Base-by-base conservation (phyloP, 208 protist genomes). In the Leishmania martiniquensis region DNA sequence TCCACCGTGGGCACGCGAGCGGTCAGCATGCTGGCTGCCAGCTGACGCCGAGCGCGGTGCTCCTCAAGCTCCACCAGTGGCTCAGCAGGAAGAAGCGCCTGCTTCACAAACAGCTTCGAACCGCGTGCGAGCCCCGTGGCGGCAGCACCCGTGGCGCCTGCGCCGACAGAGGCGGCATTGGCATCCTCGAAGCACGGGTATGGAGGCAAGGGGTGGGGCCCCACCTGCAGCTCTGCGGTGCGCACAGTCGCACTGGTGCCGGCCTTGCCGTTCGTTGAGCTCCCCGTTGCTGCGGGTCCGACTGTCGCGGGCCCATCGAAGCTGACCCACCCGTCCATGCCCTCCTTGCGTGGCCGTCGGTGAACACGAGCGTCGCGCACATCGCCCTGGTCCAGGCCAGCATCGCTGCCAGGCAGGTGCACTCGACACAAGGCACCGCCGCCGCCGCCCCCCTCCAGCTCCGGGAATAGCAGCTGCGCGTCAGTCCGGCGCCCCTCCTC, bases 381-480 rank as follows among this genome's bases (percentile, higher is more conserved):
- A 7, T n/a, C 22, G 1, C 10, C 39, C 6, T 15, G 1, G 52
- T 6, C 34, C 17, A 22, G 5, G 7, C 34, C 20, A 22, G 44
- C 32, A 4, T 72, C 15, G 29, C 32, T 42, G 49, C 44, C 45
- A 13, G 17, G 44, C 66, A 0, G n/a, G n/a, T 17, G 13, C 6
- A 7, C 66, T 29, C 44, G 4, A 29, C 45, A 4, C 3, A 13
- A 39, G 3, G 9, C 0, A 25, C 49, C 32, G 32, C 29, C 49
- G 7, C 57, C 77, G 5, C 7, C 59, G 75, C 72, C 82, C 29
- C 71, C 65, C 3, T 80, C 74, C 10, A 81, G 34, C 10, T 90
- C 87, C 1, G 83, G 72, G 62, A 94, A 94, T 51, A 94, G 87
- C 15, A 86, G 90, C 45, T 87, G 82, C 39, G 87, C 84, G 52